Conservation (phyloP, 352 stramenopile genomes). For the Blastocystis sp. region DNA sequence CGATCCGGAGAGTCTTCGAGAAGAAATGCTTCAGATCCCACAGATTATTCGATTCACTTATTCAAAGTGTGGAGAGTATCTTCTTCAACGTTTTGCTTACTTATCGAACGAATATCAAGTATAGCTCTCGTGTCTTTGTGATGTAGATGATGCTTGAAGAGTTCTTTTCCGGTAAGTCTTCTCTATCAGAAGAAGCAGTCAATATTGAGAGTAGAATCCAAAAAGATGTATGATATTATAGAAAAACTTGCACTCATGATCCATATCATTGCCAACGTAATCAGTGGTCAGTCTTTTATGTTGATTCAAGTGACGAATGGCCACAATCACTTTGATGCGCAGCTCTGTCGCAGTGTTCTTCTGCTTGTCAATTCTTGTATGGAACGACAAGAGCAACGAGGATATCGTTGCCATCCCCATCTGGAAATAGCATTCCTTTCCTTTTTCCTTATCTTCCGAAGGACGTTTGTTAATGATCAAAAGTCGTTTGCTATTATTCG, state of each 20-base stretch:
- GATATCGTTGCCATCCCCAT: background rate
- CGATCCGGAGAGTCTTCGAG: conserved; percentile 29
- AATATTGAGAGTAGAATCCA: background rate
- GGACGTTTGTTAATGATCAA: conserved; percentile 49
- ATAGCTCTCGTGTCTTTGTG: background rate
- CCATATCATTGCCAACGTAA: conserved; percentile 29
- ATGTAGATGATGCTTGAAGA: background rate
- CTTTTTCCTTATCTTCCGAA: conserved; percentile 51
- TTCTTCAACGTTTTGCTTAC: background rate
- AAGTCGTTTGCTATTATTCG: conserved; percentile 25
- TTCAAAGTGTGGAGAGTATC: background rate
- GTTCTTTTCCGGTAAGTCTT: background rate
- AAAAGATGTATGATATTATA: background rate
- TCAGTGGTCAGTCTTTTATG: conserved; percentile 53
- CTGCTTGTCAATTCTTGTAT: background rate
- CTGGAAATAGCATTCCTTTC: conserved; percentile 33
- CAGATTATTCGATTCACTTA: conserved; percentile 53
- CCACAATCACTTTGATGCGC: conserved; percentile 11
- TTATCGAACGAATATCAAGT: conserved; percentile 24
- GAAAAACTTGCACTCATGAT: conserved; percentile 12
- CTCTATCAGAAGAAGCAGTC: background rate
- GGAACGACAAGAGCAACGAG: background rate
- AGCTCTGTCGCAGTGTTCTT: background rate
- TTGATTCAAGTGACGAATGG: background rate
- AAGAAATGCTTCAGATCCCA: conserved; percentile 54